These are phyloP conservation scores for Calcarisporium arbuscula DNA, from an alignment of 2,329 filamentous ascomycete species.

Conservation along the genomic window DNA sequence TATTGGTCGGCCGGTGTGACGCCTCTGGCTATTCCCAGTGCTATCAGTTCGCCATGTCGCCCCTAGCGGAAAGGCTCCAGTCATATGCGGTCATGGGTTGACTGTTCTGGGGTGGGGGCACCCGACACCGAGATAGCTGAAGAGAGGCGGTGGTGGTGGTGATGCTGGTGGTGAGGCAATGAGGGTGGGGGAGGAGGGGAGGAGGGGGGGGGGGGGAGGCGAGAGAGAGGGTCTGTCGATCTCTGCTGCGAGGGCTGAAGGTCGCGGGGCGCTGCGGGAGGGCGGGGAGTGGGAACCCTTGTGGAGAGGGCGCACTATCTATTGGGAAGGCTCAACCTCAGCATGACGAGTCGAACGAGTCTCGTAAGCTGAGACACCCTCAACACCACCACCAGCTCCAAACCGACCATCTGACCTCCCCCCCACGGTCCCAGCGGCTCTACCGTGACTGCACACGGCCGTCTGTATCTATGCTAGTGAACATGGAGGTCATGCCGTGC, in stretches of 20 bases:
- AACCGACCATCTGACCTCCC: slow-evolving; percentile 4
- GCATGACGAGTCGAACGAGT: too few relatives aligned
- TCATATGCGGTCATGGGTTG: slow-evolving; percentile 2
- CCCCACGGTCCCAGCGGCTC: background rate
- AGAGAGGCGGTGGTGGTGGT: background rate
- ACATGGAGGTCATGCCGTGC: slow-evolving; percentile 19
- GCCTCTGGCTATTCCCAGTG: background rate
- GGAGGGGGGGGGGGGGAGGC: background rate
- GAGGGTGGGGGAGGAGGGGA: background rate
- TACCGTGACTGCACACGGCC: background rate
- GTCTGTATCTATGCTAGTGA: background rate
- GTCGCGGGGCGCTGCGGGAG: background rate
- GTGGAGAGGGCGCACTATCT: slow-evolving; percentile 1
- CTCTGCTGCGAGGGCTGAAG: background rate
- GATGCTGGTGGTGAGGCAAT: background rate
- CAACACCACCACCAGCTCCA: background rate
- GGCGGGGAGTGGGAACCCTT: background rate
- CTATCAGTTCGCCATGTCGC: background rate
- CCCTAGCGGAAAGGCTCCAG: background rate
- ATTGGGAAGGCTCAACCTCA: too few relatives aligned
- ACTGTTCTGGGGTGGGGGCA: background rate
- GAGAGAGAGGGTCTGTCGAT: background rate
- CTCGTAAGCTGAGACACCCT: slow-evolving; percentile 5
- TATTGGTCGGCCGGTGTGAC: slow-evolving; percentile 1
- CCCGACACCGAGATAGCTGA: too few relatives aligned